These are phyloP conservation scores for Tolypocladium tundrense DNA, from an alignment of 2,329 filamentous ascomycete genomes.

Conservation along the genomic window DNA sequence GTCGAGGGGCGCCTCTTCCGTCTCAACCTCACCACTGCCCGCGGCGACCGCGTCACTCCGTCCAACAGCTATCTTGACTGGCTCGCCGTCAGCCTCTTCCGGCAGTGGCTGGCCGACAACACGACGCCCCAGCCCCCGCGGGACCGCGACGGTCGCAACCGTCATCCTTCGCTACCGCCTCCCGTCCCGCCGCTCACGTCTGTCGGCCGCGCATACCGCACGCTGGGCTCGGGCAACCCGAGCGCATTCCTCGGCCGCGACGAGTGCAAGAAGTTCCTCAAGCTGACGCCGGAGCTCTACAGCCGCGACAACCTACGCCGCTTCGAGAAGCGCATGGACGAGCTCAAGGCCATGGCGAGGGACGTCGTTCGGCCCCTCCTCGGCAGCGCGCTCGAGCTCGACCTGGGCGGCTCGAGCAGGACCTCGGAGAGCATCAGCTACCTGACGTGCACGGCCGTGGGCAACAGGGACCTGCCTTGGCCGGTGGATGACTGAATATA, in stretches of 20 bases:
- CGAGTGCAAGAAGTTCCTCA: constrained; percentile 83
- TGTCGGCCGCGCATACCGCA: constrained; percentile 65
- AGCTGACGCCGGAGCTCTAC: constrained; percentile 72
- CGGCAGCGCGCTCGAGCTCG: constrained; percentile 74
- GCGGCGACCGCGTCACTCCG: constrained; percentile 75
- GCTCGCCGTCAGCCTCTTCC: constrained; percentile 77
- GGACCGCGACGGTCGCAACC: constrained; percentile 16
- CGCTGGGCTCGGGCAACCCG: constrained; percentile 52
- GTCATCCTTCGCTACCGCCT: constrained; percentile 22
- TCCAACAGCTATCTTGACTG: constrained; percentile 77
- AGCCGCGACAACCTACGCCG: constrained; percentile 74
- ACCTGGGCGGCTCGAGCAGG: constrained; percentile 39
- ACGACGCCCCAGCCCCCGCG: constrained; percentile 56
- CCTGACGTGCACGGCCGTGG: constrained; percentile 39
- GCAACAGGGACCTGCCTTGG: constrained; percentile 42
- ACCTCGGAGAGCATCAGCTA: constrained; percentile 34
- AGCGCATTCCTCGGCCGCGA: constrained; percentile 69
- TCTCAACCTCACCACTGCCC: constrained; percentile 64
- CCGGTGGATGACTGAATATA: constrained; percentile 21
- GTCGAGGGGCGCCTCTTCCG: constrained; percentile 77
- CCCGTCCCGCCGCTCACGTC: constrained; percentile 41
- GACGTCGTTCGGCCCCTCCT: constrained; percentile 79
- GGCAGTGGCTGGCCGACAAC: constrained; percentile 88
- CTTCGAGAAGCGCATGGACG: constrained; percentile 80
- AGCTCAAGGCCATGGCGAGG: constrained; percentile 74